Conservation (phyloP, 1,139 yeast species). For the Kodamaea suecica region DNA sequence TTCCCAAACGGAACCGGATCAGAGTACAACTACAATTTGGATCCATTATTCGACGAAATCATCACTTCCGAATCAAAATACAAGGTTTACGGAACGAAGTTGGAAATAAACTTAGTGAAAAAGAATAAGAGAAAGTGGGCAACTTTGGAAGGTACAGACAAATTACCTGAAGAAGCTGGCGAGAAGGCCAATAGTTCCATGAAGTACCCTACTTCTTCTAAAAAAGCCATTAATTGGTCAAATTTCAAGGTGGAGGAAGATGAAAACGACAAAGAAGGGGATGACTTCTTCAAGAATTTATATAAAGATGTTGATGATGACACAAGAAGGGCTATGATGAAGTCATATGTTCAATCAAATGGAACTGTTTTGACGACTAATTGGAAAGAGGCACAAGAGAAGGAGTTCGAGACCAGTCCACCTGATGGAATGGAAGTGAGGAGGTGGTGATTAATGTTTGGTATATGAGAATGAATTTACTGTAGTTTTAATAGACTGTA, state of each 20-base stretch:
- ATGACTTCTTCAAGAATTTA: constrained; percentile 71
- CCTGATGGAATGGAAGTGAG: constrained; percentile 67
- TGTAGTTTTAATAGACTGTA: too few relatives aligned
- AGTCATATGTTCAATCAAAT: constrained; percentile 87
- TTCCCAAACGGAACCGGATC: constrained; percentile 48
- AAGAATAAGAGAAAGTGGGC: constrained; percentile 41
- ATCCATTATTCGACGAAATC: constrained; percentile 52
- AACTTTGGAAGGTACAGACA: constrained; percentile 29
- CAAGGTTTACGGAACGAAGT: constrained; percentile 65
- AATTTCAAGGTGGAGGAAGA: constrained; percentile 54
- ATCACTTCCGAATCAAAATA: constrained; percentile 43
- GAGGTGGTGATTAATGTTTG: constrained; percentile 41
- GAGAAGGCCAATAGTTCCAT: constrained; percentile 18
- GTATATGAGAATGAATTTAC: too few relatives aligned
- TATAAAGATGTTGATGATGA: constrained; percentile 85
- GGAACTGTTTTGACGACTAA: constrained; percentile 93
- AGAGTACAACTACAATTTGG: constrained; percentile 48
- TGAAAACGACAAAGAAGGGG: constrained; percentile 46
- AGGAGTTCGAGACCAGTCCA: constrained; percentile 66
- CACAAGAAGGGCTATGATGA: constrained; percentile 93
- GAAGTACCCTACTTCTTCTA: constrained; percentile 63
- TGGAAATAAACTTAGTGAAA: constrained; percentile 60
- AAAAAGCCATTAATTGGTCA: constrained; percentile 68
- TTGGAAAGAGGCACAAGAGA: constrained; percentile 84
- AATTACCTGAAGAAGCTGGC: constrained; percentile 9